These are phyloP conservation scores for Monosporozyma unispora DNA, from an alignment of 805 yeast genomes.

Conservation along the genomic window DNA sequence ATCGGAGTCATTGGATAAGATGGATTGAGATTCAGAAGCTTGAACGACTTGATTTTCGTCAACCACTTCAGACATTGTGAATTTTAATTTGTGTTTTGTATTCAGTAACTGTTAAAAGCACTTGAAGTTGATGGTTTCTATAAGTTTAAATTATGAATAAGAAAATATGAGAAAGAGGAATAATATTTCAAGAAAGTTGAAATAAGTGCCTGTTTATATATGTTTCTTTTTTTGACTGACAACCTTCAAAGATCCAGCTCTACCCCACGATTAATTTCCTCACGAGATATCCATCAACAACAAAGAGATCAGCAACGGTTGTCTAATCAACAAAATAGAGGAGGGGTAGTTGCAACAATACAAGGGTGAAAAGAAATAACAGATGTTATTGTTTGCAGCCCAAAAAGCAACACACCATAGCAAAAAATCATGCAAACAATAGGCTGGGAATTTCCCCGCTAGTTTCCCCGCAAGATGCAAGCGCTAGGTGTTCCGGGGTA, in stretches of 20 bases:
- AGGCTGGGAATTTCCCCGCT: background rate
- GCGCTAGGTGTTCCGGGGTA: background rate
- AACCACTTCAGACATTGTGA: constrained; percentile 1
- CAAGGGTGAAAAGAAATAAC: background rate
- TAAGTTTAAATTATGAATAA: background rate
- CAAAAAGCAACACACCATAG: background rate
- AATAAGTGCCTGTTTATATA: background rate
- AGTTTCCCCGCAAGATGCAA: background rate
- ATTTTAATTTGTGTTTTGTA: background rate
- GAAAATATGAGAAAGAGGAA: background rate
- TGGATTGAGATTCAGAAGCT: constrained; percentile 1
- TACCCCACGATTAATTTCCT: background rate
- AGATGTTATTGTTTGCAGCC: no score
- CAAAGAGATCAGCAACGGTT: no score
- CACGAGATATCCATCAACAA: no score
- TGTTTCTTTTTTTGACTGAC: background rate
- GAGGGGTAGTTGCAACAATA: no score
- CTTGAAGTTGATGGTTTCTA: background rate
- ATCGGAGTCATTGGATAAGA: constrained; percentile 1
- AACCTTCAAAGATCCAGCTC: background rate
- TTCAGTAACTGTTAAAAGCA: background rate
- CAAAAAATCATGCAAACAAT: no score
- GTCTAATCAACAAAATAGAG: no score
- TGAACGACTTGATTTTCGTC: constrained; percentile 6
- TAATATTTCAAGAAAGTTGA: background rate